These are phyloP conservation scores for Solanum habrochaites DNA, from an alignment of 257 asterid species.

Conservation along the genomic window DNA sequence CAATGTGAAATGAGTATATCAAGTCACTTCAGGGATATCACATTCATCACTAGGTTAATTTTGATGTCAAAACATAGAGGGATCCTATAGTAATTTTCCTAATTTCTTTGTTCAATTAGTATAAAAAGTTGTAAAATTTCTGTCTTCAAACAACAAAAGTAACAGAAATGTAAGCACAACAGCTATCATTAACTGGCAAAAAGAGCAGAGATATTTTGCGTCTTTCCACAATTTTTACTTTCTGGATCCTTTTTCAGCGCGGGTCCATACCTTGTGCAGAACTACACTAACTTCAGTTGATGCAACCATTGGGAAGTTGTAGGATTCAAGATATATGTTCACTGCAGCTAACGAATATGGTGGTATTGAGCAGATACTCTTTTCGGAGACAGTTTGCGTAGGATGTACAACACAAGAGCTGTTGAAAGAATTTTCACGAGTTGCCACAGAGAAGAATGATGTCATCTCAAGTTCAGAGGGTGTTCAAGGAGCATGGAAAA, in stretches of 20 bases:
- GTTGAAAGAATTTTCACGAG: constrained; percentile 63
- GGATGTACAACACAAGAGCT: constrained; percentile 59
- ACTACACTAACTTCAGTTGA: background rate
- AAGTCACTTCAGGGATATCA: background rate
- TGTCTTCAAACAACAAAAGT: background rate
- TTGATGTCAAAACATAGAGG: background rate
- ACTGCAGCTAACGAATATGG: constrained; percentile 27
- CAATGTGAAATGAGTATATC: background rate
- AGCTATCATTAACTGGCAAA: background rate
- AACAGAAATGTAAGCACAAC: background rate
- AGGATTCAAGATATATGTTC: background rate
- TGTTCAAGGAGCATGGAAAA: background rate
- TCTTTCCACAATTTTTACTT: background rate
- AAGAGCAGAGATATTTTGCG: background rate
- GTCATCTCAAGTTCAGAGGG: background rate
- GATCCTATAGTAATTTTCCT: background rate
- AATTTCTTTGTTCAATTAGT: background rate
- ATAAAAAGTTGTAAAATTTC: background rate
- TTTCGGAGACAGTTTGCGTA: constrained; percentile 60
- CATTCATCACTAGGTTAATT: background rate
- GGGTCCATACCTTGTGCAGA: background rate
- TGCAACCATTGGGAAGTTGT: background rate
- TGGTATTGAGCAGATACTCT: constrained; percentile 49
- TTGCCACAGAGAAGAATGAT: constrained; percentile 2
- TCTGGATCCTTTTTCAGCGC: background rate